phyloP scores from a whole-genome alignment of 768 basidiomycete genomes.

The Pseudohyphozyma bogoriensis region DNA sequence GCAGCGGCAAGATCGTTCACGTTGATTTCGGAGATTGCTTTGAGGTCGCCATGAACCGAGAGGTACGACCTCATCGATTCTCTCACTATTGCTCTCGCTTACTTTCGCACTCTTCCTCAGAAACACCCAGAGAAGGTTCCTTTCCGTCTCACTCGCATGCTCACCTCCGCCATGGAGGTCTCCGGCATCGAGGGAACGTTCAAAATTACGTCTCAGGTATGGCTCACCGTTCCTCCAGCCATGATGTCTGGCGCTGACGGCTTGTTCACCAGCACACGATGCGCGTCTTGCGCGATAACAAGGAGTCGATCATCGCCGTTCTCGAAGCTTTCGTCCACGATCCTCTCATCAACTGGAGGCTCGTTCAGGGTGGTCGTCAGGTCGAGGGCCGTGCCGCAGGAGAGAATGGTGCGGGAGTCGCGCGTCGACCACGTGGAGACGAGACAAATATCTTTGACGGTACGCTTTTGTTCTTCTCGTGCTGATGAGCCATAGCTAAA shows the following conservation, averaged over 20 bases:
- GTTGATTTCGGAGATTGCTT: constrained; percentile 96
- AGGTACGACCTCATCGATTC: constrained; percentile 15
- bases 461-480: background rate
- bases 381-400: constrained; percentile 15
- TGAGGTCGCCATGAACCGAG: constrained; percentile 34
- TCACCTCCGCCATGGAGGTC: constrained; percentile 99
- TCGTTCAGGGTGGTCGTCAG: constrained; percentile 25
- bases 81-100: background rate
- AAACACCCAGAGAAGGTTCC: constrained; percentile 99
- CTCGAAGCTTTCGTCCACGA: constrained; percentile 98
- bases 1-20: constrained; percentile 88
- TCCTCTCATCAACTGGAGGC: constrained; percentile 72
- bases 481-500: background rate
- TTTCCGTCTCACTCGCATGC: constrained; percentile 94
- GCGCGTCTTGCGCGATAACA: constrained; percentile 89
- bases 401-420: constrained; percentile 14
- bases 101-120: constrained; percentile 11
- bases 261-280: no score
- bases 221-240: constrained; percentile 1
- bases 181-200: constrained; percentile 98
- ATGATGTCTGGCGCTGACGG: no score
- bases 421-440: constrained; percentile 21
- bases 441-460: constrained; percentile 28
- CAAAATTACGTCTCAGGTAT: constrained; percentile 73
- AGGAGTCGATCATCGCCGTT: constrained; percentile 98